Evolutionary conservation across 2,329 filamentous ascomycete genomes (phyloP), one percentile per base, ranked within the genome.

Genomic region (Nemania sp.): DNA sequence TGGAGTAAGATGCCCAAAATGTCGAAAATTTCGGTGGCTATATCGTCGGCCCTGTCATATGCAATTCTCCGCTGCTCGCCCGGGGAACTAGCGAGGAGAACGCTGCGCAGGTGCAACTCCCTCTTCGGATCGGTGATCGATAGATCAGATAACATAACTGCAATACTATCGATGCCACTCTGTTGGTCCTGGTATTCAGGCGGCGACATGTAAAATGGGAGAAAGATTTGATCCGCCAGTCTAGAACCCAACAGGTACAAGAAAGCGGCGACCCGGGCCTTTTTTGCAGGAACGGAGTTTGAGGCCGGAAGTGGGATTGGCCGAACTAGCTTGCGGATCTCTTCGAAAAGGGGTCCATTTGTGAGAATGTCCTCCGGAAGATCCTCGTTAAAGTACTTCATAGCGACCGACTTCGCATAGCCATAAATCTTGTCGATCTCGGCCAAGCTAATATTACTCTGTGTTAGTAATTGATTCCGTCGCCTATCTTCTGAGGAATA

Each of bases 391-490:
- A 67, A 69, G 18, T 59, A 69, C 18, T 26, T 61, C 0, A 41
- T 18, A 20, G 69, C 66, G 5, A 71, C 1, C 1, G 0, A 0
- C 57, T 60, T 69, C 29, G 69, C 69, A 27, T 35, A 43, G 11
- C 8, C n/a, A 26, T 69, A 69, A 15, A 69, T 59, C 45, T 20
- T 62, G 24, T 69, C 49, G n/a, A 71, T 66, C 24, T 67, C 64
- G 2, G 10, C 11, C 51, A 69, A 38, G n/a, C 69, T 71, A 52
- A 15, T 3, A 1, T 11, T 22, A 35, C 24, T n/a, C n/a, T 3
- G 6, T 4, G 54, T 70, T 57, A 70, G 68, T 5, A 6, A 11
- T 24, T 32, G 18, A 29, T 26, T 45, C 22, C 38, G 7, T 11
- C 11, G 20, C 1, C 1, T 6, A 29, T 2, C 52, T 22, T 18